Evolutionary conservation across 805 yeast species (phyloP), one percentile per base, ranked within the genome.

Genomic region (Barnettozyma wickerhamii): DNA sequence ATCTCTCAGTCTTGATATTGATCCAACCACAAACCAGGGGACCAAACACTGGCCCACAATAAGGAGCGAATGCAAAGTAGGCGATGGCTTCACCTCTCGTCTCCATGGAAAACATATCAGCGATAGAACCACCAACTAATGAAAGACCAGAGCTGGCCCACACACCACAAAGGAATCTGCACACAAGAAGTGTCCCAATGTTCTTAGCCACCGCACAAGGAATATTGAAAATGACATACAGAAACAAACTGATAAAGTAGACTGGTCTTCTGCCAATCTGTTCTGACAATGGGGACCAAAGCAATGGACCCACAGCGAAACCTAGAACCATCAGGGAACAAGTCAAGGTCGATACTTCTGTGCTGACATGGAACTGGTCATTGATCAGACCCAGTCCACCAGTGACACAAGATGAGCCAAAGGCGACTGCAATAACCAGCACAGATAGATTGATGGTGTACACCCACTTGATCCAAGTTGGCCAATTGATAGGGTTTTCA

Each of bases 401-500:
- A 19, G 95, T 82, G 53, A 87, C 83, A 58, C 91, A 84, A 2
- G 96, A 84, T 4, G 96, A 86, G 30, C 96, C 96, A 60, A 86
- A 89, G 2, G 97, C 97, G 23, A 91, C 96, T 54, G 88, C 76
- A 42, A 90, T 81, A 37, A 90, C 96, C 47, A 85, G 71, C 24
- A 77, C 49, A 2, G 96, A 79, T 19, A 86, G 67, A 9, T 80
- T 48, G 23, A 83, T 58, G 0, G 97, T 88, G 58, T 82, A 85
- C 2, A 60, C 4, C 86, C 90, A 80, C 57, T 78, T 76, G 18
- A 60, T 40, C 48, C 52, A 50, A 24, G 66, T 40, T 19, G 74
- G 65, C 97, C 97, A 89, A 62, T 89, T 89, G 56, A 81, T 82
- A 21, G 97, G 97, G 63, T 90, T 90, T 52, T 78, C 91, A 0